Conservation (phyloP, 176 grass and related monocot species). For the Triticum turgidum region DNA sequence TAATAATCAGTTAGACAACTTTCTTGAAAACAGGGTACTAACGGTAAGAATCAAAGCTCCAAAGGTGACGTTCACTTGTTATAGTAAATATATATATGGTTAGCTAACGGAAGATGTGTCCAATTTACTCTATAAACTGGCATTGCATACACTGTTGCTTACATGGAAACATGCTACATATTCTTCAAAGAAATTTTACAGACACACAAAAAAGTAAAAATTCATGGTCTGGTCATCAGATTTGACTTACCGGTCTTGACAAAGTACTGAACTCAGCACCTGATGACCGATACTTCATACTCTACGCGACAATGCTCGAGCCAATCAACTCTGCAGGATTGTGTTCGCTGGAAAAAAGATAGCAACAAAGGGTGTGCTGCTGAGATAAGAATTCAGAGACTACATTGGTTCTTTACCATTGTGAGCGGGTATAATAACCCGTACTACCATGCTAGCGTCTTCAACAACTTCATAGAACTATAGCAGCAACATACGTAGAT, state of each 20-base stretch:
- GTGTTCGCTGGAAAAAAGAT: constrained; percentile 20
- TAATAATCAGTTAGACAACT: background rate
- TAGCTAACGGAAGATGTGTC: background rate
- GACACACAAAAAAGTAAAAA: background rate
- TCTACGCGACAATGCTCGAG: background rate
- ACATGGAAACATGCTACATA: background rate
- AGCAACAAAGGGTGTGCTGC: background rate
- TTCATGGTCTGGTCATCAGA: background rate
- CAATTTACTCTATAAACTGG: background rate
- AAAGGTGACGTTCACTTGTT: constrained; percentile 8
- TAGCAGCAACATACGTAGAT: background rate
- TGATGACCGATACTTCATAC: background rate
- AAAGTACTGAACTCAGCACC: constrained; percentile 8
- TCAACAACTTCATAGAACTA: constrained; percentile 15
- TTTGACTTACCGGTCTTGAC: background rate
- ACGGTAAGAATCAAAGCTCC: background rate
- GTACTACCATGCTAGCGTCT: background rate
- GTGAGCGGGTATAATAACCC: constrained; percentile 1
- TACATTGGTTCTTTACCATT: background rate
- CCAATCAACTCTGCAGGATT: constrained; percentile 7
- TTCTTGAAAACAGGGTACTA: background rate
- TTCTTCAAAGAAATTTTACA: background rate
- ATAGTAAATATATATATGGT: background rate
- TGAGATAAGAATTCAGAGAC: background rate
- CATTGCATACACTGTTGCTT: background rate